Conservation (phyloP, 805 yeast species). For the Zygotorulaspora chibaensis region DNA sequence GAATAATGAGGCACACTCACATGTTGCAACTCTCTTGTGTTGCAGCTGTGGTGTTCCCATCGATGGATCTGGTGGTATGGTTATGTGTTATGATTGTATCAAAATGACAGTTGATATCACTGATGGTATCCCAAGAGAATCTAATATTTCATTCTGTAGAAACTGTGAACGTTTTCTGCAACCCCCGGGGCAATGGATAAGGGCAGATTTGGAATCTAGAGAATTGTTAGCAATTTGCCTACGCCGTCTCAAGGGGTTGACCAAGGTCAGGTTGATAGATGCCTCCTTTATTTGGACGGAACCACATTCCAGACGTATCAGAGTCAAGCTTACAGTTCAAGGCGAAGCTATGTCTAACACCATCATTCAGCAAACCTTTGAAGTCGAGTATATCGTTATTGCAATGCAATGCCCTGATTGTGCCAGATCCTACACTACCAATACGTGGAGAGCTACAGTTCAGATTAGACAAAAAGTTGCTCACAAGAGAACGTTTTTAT, state of each 20-base stretch:
- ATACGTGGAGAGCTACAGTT: slow-evolving; percentile 97
- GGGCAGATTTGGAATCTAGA: slow-evolving; percentile 86
- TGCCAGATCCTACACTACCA: slow-evolving; percentile 93
- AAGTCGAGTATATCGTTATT: slow-evolving; percentile 86
- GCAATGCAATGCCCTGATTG: slow-evolving; percentile 99
- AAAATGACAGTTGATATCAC: slow-evolving; percentile 91
- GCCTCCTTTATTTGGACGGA: slow-evolving; percentile 98
- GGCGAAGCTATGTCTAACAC: slow-evolving; percentile 94
- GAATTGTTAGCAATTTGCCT: slow-evolving; percentile 88
- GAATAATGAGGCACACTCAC: slow-evolving; percentile 28
- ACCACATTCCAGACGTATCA: slow-evolving; percentile 94
- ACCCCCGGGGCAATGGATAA: slow-evolving; percentile 92
- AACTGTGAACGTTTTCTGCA: slow-evolving; percentile 94
- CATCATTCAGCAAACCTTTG: slow-evolving; percentile 88
- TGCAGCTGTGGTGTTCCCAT: slow-evolving; percentile 98
- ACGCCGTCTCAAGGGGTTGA: slow-evolving; percentile 81
- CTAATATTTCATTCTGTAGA: slow-evolving; percentile 88
- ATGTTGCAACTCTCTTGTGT: slow-evolving; percentile 81
- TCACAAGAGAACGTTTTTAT: slow-evolving; percentile 94
- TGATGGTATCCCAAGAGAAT: slow-evolving; percentile 90
- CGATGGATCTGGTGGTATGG: slow-evolving; percentile 90
- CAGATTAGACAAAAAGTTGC: slow-evolving; percentile 97
- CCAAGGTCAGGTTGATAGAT: slow-evolving; percentile 80
- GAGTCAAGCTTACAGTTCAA: slow-evolving; percentile 88
- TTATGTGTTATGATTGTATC: slow-evolving; percentile 97